Evolutionary conservation across 306 rosid genomes (phyloP).

Genomic region (Rubus idaeus): DNA sequence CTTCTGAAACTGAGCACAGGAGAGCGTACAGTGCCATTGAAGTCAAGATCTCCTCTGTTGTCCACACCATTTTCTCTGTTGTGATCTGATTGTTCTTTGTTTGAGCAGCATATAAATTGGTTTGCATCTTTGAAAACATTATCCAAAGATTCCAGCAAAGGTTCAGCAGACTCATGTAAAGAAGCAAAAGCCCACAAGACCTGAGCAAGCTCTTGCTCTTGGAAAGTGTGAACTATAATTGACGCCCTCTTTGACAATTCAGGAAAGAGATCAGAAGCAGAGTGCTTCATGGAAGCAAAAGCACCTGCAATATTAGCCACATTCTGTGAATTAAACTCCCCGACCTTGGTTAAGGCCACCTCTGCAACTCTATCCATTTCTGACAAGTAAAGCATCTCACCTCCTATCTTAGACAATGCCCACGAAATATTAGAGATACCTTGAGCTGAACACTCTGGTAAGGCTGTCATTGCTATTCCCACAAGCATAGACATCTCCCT

Average conservation of each 20-base stretch:
- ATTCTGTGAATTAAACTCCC: slow-evolving; percentile 83
- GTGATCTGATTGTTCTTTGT: slow-evolving; percentile 25
- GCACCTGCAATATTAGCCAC: slow-evolving; percentile 88
- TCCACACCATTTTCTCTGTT: slow-evolving; percentile 31
- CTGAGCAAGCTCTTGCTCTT: slow-evolving; percentile 91
- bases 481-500: slow-evolving; percentile 94
- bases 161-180: slow-evolving; percentile 63
- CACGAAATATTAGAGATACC: slow-evolving; percentile 84
- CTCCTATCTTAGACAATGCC: slow-evolving; percentile 94
- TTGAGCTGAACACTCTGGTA: slow-evolving; percentile 89
- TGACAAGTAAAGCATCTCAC: slow-evolving; percentile 78
- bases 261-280: slow-evolving; percentile 73
- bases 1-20: slow-evolving; percentile 61
- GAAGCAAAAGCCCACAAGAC: slow-evolving; percentile 93
- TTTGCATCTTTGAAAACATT: slow-evolving; percentile 35
- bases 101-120: slow-evolving; percentile 45
- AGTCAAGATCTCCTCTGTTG: slow-evolving; percentile 27
- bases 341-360: slow-evolving; percentile 72
- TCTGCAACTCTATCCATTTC: slow-evolving; percentile 96
- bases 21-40: slow-evolving; percentile 30
- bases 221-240: slow-evolving; percentile 64
- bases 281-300: slow-evolving; percentile 93
- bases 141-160: slow-evolving; percentile 69
- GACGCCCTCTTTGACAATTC: slow-evolving; percentile 68
- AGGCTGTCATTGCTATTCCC: slow-evolving; percentile 73